Evolutionary conservation across 345 rosid species (phyloP), one percentile per base, ranked within the genome.

Genomic region (Arabis alpina): DNA sequence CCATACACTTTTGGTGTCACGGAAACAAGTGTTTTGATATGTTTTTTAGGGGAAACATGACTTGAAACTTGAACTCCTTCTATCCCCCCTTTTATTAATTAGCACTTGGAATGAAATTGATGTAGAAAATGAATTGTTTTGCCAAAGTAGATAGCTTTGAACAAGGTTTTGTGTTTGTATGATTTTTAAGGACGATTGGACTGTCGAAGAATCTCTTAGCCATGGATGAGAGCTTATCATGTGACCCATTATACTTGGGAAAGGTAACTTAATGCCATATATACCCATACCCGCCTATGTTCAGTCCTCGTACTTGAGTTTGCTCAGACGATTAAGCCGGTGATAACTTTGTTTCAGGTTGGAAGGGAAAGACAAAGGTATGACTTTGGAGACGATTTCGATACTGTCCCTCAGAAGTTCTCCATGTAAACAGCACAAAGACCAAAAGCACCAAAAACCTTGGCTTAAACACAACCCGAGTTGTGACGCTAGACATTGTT

Each of bases 351-450:
- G 57, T 51, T 48, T 66, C 77, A 95, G 99, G 96, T 76, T 51
- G 98, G 97, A 61, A 85, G 82, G 78, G 97, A 92, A 71, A 81
- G 98, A 48, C 99, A 88, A 69, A 87, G 93, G 80, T 88, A 81
- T 9, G 98, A 95, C 81, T 92, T 85, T n/a, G 98, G 90, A 63
- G 81, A 78, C 44, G 99, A 92, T 77, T 86, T 87, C 24, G 99
- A 95, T 71, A 14, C 82, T 12, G 96, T 86, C 65, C 98, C 99
- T 59, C 92, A 88, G 81, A 95, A 82, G 81, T 95, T 95, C 76
- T 81, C 86, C 57, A 80, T 86, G 61, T 90, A 78, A 85, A 44
- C 71, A 76, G 25, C 12, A 24, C 6, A 9, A 57, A 7, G 19
- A 14, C 40, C 23, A 14, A 27, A 32, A 62, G 48, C 16, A 57